Base-by-base conservation (phyloP, 2,329 filamentous ascomycete species). In the Botryotinia convoluta region DNA sequence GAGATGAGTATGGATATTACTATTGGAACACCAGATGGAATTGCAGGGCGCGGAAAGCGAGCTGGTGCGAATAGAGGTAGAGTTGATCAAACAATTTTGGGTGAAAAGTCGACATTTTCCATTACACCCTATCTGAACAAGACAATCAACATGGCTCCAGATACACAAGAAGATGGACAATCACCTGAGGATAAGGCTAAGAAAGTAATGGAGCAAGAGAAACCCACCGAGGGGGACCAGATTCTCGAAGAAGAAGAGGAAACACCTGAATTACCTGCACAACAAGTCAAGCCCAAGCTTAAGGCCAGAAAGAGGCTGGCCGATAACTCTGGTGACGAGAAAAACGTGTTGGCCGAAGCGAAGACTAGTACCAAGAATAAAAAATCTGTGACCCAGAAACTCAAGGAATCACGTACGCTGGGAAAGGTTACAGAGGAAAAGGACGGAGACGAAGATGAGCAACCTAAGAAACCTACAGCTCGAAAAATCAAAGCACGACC, bases 51-150 rank as follows among this genome's bases (percentile, higher is more conserved):
- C 75, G 81, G 82, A 45, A 83, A 82, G 73, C 84, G 85, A 74
- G 81, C 80, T 20, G 69, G 81, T 48, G 78, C 83, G 74, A 92
- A 91, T 82, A 91, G 90, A 80, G 84, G 86, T 72, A 86, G 84
- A 65, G 81, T 84, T 42, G 87, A 90, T 32, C 87, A 88, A 54
- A 86, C 88, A 1, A 83, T 89, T 72, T 85, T 92, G 8, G 94
- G 93, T 44, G 93, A 97, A 80, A 98, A 97, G 82, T 98, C 95
- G 0, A 91, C 88, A 4, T 98, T 98, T 82, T 97, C 94, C 6
- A 94, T 98, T 76, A 98, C 95, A 0, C 95, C 95, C 0, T 98
- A 97, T 84, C 86, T 98, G 75, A 97, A 95, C 82, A 90, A 91
- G 69, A 91, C 89, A 39, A 90, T 86, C 74, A 91, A 85, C 76